Base-by-base conservation (phyloP, 139 green algal genomes). In the Pseudopediastrum boryanum region DNA sequence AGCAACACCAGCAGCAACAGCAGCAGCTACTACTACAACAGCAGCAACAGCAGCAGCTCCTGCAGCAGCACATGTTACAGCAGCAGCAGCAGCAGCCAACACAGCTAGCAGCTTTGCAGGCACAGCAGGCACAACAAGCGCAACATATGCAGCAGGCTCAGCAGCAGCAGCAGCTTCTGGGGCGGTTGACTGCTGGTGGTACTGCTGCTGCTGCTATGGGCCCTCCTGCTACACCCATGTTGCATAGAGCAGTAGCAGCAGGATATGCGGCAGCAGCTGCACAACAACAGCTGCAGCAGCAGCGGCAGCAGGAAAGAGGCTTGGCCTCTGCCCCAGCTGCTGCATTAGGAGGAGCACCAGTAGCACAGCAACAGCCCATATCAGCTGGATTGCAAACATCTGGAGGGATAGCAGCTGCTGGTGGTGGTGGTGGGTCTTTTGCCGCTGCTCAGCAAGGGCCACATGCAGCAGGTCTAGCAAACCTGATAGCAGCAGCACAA, bases 261-360 rank as follows among this genome's bases (percentile, higher is more conserved):
- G n/a, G 63, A 39, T 29, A 66, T 12, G 38, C 25, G 21, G 58
- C 58, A 66, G 58, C n/a, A 7, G n/a, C 27, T 12, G 25, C 58
- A 41, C 7, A 29, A 39, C n/a, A 6, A 38, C 63, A 44, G 23
- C 16, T 51, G 63, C 63, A 71, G 2, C 63, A 71, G 36, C 63
- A 71, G 63, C 63, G 48, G 35, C 63, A 71, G 63, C 63, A 71
- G 63, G 36, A 71, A 38, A 66, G 33, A 38, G 44, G 50, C 27
- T 38, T 41, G 70, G 50, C n/a, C n/a, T 41, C 33, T 51, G 52
- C 46, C 36, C 10, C 13, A 75, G 67, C 67, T 75, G 6, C 9
- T 44, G 27, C 58, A 41, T 29, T 12, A 39, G 3, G 38, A 66
- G 58, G 58, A 31, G 58, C 58, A 41, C 31, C 58, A 41, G n/a